A percentile compares a stretch with the other conserved stretches of the same genome.
These are phyloP conservation scores for Cardiospermum halicacabum DNA, from an alignment of 345 rosid genomes.

Conservation along the genomic window DNA sequence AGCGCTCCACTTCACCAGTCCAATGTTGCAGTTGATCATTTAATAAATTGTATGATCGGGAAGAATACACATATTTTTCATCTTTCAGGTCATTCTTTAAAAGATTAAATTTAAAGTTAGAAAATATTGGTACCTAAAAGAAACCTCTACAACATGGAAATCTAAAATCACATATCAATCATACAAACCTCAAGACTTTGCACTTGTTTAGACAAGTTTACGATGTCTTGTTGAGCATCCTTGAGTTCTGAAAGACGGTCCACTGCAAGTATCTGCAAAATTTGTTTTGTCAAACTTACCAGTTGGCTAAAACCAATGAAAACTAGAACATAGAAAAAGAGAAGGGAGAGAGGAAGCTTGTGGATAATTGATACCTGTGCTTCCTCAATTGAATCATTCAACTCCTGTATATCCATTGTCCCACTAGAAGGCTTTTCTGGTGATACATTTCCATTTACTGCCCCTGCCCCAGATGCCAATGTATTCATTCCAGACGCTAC, in stretches of 20 bases:
- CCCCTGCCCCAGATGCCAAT: constrained; percentile 44
- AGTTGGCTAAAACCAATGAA: constrained; percentile 15
- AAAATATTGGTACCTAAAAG: too few species aligned
- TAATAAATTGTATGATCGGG: constrained; percentile 57
- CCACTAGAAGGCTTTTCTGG: constrained; percentile 77
- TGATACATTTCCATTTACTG: constrained; percentile 63
- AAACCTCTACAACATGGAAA: constrained; percentile 5
- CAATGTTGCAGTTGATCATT: constrained; percentile 81
- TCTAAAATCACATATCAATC: constrained; percentile 13
- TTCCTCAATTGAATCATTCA: constrained; percentile 78
- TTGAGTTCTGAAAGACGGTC: constrained; percentile 83
- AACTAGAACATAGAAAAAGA: not conserved
- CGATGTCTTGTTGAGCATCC: constrained; percentile 66
- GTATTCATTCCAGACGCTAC: constrained; percentile 50
- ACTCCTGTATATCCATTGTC: constrained; percentile 55
- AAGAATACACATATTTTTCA: constrained; percentile 64
- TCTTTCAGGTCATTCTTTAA: constrained; percentile 73
- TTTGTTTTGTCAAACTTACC: constrained; percentile 23
- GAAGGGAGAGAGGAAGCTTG: constrained; percentile 1
- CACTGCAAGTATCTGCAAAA: constrained; percentile 63
- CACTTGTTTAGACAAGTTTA: constrained; percentile 58
- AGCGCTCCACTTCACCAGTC: constrained; percentile 69
- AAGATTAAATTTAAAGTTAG: constrained; percentile 9
- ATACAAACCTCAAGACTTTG: constrained; percentile 66
- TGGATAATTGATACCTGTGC: constrained; percentile 44